Evolutionary conservation across 1,284 basidiomycete genomes (phyloP).

Genomic region (Rhizoctonia solani): DNA sequence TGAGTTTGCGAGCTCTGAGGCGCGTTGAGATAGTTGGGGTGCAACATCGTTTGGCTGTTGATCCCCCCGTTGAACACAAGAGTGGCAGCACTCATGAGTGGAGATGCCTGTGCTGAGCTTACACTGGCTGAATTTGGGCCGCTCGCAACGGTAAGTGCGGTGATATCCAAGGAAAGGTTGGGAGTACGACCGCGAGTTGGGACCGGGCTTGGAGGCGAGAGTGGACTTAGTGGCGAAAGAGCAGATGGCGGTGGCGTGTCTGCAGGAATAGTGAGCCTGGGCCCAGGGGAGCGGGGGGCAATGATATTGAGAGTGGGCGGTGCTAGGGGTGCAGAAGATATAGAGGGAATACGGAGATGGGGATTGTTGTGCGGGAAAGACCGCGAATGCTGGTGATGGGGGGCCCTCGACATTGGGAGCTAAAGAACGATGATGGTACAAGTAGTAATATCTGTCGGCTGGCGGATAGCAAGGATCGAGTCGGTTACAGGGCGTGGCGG

Average conservation of each 20-base stretch:
- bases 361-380: conserved; percentile 31
- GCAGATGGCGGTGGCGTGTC: conserved; percentile 21
- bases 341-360: conserved; percentile 3
- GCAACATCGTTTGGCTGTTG: conserved; percentile 15
- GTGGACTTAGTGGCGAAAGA: conserved; percentile 15
- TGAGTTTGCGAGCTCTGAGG: conserved; percentile 9
- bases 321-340: conserved; percentile 4
- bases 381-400: conserved; percentile 31
- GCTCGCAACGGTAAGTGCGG: conserved; percentile 14
- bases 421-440: neutral
- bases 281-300: conserved; percentile 21
- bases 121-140: conserved; percentile 28
- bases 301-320: conserved; percentile 26
- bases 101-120: conserved; percentile 27
- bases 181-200: conserved; percentile 22
- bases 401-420: conserved; percentile 11
- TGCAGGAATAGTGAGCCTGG: conserved; percentile 10
- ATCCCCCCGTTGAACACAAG: conserved; percentile 16
- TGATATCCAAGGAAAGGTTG: conserved; percentile 26
- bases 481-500: conserved; percentile 9
- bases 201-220: conserved; percentile 23
- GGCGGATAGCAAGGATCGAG: conserved; percentile 10
- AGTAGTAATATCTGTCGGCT: conserved; percentile 1
- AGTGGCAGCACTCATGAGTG: conserved; percentile 26
- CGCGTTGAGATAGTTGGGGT: conserved; percentile 30